Evolutionary conservation across 257 asterid genomes (phyloP).

Genomic region (Solanum rostratum): DNA sequence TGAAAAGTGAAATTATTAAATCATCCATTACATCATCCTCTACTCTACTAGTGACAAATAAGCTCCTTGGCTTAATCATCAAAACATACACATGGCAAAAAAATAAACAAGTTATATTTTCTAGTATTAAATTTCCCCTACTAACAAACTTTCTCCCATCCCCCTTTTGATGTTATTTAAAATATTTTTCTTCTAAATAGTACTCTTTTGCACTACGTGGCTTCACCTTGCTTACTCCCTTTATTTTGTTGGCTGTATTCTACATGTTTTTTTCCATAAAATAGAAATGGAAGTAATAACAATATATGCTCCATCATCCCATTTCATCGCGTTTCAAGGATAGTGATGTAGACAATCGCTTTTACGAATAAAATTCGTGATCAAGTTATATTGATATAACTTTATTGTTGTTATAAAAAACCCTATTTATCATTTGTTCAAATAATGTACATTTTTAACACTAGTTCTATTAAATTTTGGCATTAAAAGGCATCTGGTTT

Average conservation of each 20-base stretch:
- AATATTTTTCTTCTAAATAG: background rate
- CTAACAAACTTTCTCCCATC: background rate
- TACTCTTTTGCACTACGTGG: background rate
- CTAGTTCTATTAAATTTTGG: too few relatives aligned
- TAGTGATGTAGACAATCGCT: accelerated
- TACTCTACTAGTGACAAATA: background rate
- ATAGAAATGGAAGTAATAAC: background rate
- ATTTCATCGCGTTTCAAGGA: too few relatives aligned
- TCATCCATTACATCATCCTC: background rate
- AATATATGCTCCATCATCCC: background rate
- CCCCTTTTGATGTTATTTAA: background rate
- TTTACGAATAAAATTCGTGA: too few relatives aligned
- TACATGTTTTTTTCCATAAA: background rate
- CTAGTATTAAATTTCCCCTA: background rate
- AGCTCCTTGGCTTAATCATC: background rate
- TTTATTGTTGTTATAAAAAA: too few relatives aligned
- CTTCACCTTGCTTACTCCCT: background rate
- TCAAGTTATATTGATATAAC: too few relatives aligned
- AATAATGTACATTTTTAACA: too few relatives aligned
- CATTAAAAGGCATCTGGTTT: background rate
- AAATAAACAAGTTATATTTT: background rate
- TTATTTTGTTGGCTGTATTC: background rate
- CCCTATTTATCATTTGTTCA: too few relatives aligned
- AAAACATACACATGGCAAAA: background rate
- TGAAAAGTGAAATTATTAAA: background rate